These are phyloP conservation scores for Hypoxylon sp. DNA, from an alignment of 2,329 filamentous ascomycete species.

Conservation along the genomic window DNA sequence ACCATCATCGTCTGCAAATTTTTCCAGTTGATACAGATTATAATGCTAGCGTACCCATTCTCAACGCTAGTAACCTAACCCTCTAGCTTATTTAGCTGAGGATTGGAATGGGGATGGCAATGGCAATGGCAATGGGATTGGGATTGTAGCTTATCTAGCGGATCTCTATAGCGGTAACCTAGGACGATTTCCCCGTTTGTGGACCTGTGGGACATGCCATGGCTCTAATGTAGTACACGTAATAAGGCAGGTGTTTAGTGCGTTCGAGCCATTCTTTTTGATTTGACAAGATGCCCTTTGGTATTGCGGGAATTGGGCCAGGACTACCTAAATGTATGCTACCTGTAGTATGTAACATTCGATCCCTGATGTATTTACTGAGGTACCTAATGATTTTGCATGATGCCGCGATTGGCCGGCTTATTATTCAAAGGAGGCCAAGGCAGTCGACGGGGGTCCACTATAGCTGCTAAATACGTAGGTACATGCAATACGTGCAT, in stretches of 20 bases:
- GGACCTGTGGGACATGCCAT: constrained; percentile 32
- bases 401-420: constrained; percentile 39
- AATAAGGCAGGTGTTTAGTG: constrained; percentile 17
- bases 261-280: constrained; percentile 12
- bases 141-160: constrained; percentile 36
- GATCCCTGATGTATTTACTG: constrained; percentile 20
- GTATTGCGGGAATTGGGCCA: constrained; percentile 23
- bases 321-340: constrained; percentile 4
- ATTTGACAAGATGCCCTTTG: constrained; percentile 11
- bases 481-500: constrained; percentile 7
- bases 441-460: constrained; percentile 14
- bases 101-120: neutral
- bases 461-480: constrained; percentile 16
- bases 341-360: constrained; percentile 26
- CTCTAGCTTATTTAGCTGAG: constrained; percentile 21
- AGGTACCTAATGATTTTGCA: constrained; percentile 15
- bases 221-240: constrained; percentile 37
- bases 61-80: constrained; percentile 19
- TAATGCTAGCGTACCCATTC: neutral
- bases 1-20: neutral
- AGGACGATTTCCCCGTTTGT: constrained; percentile 38
- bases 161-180: constrained; percentile 40
- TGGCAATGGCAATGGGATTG: neutral
- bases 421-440: constrained; percentile 25
- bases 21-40: constrained; percentile 7